Evolutionary conservation across 768 basidiomycete genomes (phyloP), one percentile per base, ranked within the genome.

Genomic region (Galerina marginata): DNA sequence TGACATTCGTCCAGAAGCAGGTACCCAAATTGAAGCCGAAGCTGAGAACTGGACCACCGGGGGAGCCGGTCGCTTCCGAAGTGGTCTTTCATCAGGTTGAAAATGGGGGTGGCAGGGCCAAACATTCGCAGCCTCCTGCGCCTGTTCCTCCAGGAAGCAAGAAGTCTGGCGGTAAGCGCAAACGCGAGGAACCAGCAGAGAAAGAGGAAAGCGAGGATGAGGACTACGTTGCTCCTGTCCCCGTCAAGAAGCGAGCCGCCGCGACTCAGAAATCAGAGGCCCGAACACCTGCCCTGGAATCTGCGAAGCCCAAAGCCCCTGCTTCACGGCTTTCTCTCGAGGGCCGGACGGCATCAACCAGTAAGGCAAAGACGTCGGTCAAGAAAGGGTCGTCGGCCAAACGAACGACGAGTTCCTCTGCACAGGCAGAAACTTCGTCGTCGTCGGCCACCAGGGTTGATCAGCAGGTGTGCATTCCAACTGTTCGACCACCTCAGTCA

Each of bases 1-100:
- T 62, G 45, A 40, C 47, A 14, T 71, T 66, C 49, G 57, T 69
- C 26, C 26, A 50, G 49, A 68, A 65, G 50, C 53, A 60, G 11
- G 53, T 70, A 16, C 56, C 61, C 7, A 62, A 65, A 40, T 20
- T 67, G 14, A 44, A 54, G 23, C 56, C 61, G 7, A 62, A 65
- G 40, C 23, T 67, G 10, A 48, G 54, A 60, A n/a, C 38, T 60
- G 40, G 25, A 16, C n/a, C 44, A 29, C 45, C 39, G 25, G n/a
- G 12, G 60, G 43, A 43, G 52, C 39, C 11, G 12, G 36, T 23
- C 42, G n/a, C 9, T 53, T 43, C 10, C 15, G 14, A 49, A 23
- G n/a, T 15, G 20, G 16, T 26, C 16, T 6, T 38, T 26, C 40
- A 49, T 44, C 26, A 29, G n/a, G 15, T 15, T 25, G 25, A 33